Conservation (phyloP, 805 yeast species). For the Cyberlindnera veronae region DNA sequence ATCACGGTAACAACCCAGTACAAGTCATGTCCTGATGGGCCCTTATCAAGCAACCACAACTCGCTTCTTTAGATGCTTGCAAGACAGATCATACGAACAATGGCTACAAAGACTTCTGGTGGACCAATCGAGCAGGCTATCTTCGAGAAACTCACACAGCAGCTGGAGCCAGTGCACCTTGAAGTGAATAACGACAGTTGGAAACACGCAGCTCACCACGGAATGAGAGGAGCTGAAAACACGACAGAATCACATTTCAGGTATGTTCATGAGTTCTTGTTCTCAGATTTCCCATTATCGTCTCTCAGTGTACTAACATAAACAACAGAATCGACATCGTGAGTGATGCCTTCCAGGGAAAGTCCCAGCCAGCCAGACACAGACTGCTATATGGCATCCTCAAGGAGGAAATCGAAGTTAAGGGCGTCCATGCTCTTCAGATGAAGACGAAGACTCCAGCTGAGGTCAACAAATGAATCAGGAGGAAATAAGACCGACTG, state of each 20-base stretch:
- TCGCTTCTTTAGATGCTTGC: constrained; percentile 4
- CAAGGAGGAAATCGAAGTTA: constrained; percentile 63
- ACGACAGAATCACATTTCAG: constrained; percentile 75
- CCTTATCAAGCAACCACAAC: not conserved
- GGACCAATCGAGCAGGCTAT: constrained; percentile 27
- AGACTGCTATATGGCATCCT: constrained; percentile 66
- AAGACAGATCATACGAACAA: constrained; percentile 16
- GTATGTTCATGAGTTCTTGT: no score
- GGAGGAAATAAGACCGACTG: no score
- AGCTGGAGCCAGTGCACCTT: constrained; percentile 40
- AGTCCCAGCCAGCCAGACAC: constrained; percentile 71
- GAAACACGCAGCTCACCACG: constrained; percentile 85
- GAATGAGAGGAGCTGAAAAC: constrained; percentile 70
- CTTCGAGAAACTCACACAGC: constrained; percentile 18
- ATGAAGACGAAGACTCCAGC: constrained; percentile 73
- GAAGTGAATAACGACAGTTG: constrained; percentile 75
- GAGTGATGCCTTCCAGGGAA: constrained; percentile 63
- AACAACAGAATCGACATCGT: constrained; percentile 55
- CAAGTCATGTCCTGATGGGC: no score
- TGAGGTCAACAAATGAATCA: constrained; percentile 37
- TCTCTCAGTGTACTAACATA: not conserved
- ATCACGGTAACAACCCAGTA: not conserved
- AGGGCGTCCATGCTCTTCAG: constrained; percentile 87
- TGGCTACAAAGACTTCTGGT: constrained; percentile 21
- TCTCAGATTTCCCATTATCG: no score